These are phyloP conservation scores for Meyerozyma smithsonii DNA, from an alignment of 1,139 yeast genomes.

Conservation along the genomic window DNA sequence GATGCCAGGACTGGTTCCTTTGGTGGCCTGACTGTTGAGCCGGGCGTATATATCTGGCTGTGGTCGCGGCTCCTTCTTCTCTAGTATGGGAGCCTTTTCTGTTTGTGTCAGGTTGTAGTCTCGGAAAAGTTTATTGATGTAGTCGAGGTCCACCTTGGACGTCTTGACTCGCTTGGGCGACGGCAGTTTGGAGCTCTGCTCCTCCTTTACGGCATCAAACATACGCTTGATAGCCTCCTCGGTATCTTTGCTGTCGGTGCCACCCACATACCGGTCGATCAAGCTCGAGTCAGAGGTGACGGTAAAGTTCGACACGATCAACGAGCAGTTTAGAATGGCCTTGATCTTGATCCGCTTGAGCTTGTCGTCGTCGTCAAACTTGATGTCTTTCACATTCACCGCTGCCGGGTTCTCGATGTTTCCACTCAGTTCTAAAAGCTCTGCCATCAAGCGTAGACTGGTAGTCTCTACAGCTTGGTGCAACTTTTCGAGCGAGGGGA, in stretches of 20 bases:
- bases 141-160: constrained; percentile 11
- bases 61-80: not conserved
- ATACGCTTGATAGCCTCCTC: constrained; percentile 14
- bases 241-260: constrained; percentile 5
- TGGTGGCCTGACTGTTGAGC: not conserved
- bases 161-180: constrained; percentile 1
- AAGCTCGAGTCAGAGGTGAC: constrained; percentile 36
- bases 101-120: constrained; percentile 15
- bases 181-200: constrained; percentile 3
- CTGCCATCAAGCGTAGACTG: constrained; percentile 30
- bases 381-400: constrained; percentile 10
- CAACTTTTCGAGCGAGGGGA: constrained; percentile 36
- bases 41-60: not conserved
- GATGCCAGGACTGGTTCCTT: not conserved
- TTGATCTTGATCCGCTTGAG: constrained; percentile 30
- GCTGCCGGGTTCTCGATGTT: constrained; percentile 22
- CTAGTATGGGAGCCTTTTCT: not conserved
- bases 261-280: constrained; percentile 45
- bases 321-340: constrained; percentile 46
- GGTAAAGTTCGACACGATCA: constrained; percentile 52
- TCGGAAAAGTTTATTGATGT: constrained; percentile 17
- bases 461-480: constrained; percentile 23
- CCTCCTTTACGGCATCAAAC: constrained; percentile 17
- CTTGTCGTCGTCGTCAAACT: constrained; percentile 7
- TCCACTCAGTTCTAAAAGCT: constrained; percentile 22